Conservation (phyloP, 495 filamentous ascomycete species). For the Thozetella sp. region DNA sequence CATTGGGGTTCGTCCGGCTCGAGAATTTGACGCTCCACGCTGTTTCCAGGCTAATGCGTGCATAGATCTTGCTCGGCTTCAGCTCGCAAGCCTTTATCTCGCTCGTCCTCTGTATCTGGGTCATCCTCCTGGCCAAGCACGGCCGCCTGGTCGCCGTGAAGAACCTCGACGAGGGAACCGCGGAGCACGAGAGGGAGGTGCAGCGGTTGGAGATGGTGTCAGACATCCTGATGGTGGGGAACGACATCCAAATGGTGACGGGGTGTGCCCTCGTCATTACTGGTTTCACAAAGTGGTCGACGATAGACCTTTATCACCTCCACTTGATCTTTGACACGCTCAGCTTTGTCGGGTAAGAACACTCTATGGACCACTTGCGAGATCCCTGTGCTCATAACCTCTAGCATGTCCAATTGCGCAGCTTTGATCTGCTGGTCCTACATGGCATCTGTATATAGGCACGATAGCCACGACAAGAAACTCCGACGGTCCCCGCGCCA, state of each 20-base stretch:
- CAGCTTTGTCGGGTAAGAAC: slow-evolving; percentile 32
- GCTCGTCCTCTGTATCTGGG: slow-evolving; percentile 32
- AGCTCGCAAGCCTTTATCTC: slow-evolving; percentile 29
- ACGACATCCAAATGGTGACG: slow-evolving; percentile 32
- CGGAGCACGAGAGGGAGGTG: slow-evolving; percentile 23
- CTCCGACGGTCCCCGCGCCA: slow-evolving; percentile 21
- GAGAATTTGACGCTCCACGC: not conserved
- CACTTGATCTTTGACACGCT: slow-evolving; percentile 36
- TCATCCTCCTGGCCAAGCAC: slow-evolving; percentile 43
- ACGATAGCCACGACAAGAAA: slow-evolving; percentile 14
- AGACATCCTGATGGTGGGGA: slow-evolving; percentile 35
- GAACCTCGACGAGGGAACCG: slow-evolving; percentile 25
- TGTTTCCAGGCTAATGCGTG: too few species aligned
- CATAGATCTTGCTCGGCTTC: slow-evolving; percentile 32
- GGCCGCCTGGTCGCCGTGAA: slow-evolving; percentile 25
- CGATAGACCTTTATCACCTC: slow-evolving; percentile 33
- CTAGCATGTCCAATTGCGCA: slow-evolving; percentile 31
- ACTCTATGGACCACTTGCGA: not conserved
- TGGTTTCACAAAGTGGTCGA: slow-evolving; percentile 15
- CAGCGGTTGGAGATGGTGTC: slow-evolving; percentile 31
- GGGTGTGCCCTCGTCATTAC: slow-evolving; percentile 29
- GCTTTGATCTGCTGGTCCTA: slow-evolving; percentile 24
- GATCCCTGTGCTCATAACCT: not conserved
- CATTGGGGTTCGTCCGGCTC: slow-evolving; percentile 26
- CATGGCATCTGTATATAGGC: slow-evolving; percentile 23